These are phyloP conservation scores for Rhodotorula sphaerocarpa DNA, from an alignment of 768 basidiomycete genomes.

Conservation along the genomic window DNA sequence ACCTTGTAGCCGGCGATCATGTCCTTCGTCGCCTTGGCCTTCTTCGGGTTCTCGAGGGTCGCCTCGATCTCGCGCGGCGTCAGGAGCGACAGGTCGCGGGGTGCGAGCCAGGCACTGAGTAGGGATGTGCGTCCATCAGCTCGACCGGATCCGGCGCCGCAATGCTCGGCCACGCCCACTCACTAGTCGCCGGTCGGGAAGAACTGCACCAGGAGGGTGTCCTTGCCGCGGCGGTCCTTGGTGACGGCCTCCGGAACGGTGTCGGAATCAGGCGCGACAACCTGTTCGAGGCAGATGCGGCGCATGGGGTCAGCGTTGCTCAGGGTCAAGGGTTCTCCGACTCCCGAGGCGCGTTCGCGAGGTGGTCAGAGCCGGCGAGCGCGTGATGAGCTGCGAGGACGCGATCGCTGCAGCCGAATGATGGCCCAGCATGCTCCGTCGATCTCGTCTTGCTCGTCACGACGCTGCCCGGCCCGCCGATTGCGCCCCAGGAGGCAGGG, in stretches of 20 bases:
- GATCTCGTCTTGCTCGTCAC: too few species aligned
- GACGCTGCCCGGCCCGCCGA: too few species aligned
- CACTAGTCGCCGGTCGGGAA: slow-evolving; percentile 93
- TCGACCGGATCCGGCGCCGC: too few species aligned
- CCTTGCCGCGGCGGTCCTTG: slow-evolving; percentile 66
- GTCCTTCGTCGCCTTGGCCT: slow-evolving; percentile 60
- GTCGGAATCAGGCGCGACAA: slow-evolving; percentile 65
- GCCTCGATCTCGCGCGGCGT: slow-evolving; percentile 71
- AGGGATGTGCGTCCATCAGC: background rate
- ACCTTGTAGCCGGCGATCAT: slow-evolving; percentile 61
- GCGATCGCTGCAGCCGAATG: too few species aligned
- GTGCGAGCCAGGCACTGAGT: slow-evolving; percentile 76
- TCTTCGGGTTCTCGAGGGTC: slow-evolving; percentile 60
- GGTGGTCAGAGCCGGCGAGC: too few species aligned
- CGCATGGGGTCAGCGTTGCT: background rate
- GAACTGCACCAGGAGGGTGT: slow-evolving; percentile 67
- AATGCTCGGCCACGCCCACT: slow-evolving; percentile 49
- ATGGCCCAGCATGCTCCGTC: too few species aligned
- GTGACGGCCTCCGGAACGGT: slow-evolving; percentile 58
- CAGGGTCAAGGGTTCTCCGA: too few species aligned
- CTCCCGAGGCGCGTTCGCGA: too few species aligned
- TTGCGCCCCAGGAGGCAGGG: too few species aligned
- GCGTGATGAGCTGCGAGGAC: too few species aligned
- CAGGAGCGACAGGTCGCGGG: slow-evolving; percentile 73
- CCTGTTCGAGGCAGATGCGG: slow-evolving; percentile 47